Evolutionary conservation across 495 filamentous ascomycete species (phyloP), one percentile per base, ranked within the genome.

Genomic region (Xylaria palmicola): DNA sequence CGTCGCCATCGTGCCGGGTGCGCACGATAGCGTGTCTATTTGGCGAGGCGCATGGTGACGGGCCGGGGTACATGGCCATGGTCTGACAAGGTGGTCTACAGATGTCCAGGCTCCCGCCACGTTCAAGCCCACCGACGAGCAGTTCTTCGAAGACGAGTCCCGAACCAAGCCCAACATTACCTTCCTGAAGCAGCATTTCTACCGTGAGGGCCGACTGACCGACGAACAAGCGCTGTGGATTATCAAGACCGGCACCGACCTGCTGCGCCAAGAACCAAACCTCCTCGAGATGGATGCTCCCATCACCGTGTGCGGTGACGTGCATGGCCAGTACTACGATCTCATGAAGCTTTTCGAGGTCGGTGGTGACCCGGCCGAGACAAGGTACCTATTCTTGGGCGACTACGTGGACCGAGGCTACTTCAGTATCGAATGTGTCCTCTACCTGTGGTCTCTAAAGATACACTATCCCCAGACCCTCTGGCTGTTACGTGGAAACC

Each of bases 331-430:
- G 78, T 98, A 97, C 75, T 98, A 96, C 69, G 94, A 98, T 77
- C 76, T 98, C 73, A 98, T 98, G 94, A 98, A 98, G 81, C 83
- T 98, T 22, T 98, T 98, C 74, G 94, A 98, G 74, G 94, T 98
- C 50, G 94, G 94, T 64, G 94, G 94, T 60, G 95, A 98, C 71
- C 94, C 94, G 26, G 88, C 93, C 43, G 94, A 97, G 70, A 98
- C 94, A 26, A 77, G 94, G 65, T 98, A 98, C 77, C 84, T 98
- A 37, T 98, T 98, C 79, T 79, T 98, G 60, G 94, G 94, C 53
- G 94, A 98, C 75, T 98, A 98, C 70, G 94, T 98, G 40, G 94
- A 98, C 73, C 84, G 94, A 70, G 94, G 94, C 39, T 98, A 98
- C 77, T 98, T 98, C 74, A 97, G 92, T 74, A 97, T 98, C 71